Evolutionary conservation across 1,139 yeast genomes (phyloP).

Genomic region (Lipomyces yarrowii): DNA sequence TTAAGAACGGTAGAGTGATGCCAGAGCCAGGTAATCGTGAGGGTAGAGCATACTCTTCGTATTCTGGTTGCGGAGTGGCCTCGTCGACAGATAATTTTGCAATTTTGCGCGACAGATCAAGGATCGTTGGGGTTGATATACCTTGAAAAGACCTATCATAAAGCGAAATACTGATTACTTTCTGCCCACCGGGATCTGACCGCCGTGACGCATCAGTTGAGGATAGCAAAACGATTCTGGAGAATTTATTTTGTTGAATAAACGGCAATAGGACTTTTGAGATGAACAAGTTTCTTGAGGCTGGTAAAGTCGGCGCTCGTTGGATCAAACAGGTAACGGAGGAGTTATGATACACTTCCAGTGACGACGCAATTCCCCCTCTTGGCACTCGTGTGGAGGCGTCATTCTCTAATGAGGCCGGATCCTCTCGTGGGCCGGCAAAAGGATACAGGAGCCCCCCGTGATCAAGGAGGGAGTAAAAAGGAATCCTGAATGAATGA

Average conservation of each 20-base stretch:
- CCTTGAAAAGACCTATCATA: constrained; percentile 1
- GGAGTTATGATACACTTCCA: constrained; percentile 50
- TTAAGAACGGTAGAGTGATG: constrained; percentile 24
- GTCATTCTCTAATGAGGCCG: constrained; percentile 35
- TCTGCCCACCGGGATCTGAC: constrained; percentile 26
- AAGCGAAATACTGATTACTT: constrained; percentile 10
- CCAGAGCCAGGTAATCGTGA: constrained; percentile 30
- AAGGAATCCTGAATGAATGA: constrained; percentile 58
- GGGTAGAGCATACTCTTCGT: constrained; percentile 12
- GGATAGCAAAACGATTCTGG: constrained; percentile 61
- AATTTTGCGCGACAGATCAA: constrained; percentile 14
- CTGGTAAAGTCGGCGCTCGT: constrained; percentile 80
- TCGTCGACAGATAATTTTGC: constrained; percentile 14
- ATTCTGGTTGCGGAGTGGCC: neutral
- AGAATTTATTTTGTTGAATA: constrained; percentile 47
- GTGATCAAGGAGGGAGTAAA: constrained; percentile 60
- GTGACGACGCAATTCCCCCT: constrained; percentile 56
- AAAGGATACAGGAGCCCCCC: constrained; percentile 69
- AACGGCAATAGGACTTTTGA: constrained; percentile 57
- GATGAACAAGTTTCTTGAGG: constrained; percentile 57
- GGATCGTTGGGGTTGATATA: constrained; percentile 4
- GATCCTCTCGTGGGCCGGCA: constrained; percentile 69
- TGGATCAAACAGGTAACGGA: constrained; percentile 67
- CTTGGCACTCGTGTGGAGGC: constrained; percentile 1
- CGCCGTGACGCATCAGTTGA: constrained; percentile 60